A percentile compares a stretch with the other conserved stretches of the same genome.
phyloP scores from a whole-genome alignment of 1,139 yeast genomes.

The Protomyces macrosporus region DNA sequence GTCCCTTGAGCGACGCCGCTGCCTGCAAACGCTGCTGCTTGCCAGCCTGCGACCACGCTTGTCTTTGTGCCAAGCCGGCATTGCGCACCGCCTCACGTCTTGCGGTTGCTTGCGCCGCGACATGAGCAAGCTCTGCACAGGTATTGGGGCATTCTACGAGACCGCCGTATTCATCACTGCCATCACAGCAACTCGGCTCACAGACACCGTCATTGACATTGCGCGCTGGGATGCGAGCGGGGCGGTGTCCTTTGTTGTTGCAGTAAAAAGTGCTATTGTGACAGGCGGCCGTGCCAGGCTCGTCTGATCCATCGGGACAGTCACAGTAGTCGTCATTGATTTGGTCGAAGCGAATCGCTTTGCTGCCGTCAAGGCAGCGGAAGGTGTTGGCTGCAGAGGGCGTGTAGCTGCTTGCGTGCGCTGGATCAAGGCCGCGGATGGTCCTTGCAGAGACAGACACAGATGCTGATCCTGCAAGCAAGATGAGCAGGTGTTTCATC shows the following conservation, averaged over 20 bases:
- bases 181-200: conserved; percentile 90
- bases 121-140: conserved; percentile 51
- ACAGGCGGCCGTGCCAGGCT: conserved; percentile 93
- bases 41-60: conserved; percentile 9
- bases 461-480: not conserved
- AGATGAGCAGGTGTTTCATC: not conserved
- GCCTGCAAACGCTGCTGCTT: conserved; percentile 18
- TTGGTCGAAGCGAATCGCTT: conserved; percentile 20
- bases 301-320: conserved; percentile 97
- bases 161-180: conserved; percentile 68
- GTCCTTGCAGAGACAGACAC: not conserved
- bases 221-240: conserved; percentile 42
- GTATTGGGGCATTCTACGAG: conserved; percentile 50
- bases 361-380: conserved; percentile 25
- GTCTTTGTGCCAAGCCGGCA: conserved; percentile 1
- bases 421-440: conserved; percentile 7
- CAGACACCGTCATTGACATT: conserved; percentile 78
- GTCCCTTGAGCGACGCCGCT: conserved; percentile 1
- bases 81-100: conserved; percentile 11
- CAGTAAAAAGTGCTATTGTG: conserved; percentile 60
- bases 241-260: conserved; percentile 60
- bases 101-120: conserved; percentile 32
- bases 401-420: conserved; percentile 13
- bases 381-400: not conserved
- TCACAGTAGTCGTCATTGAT: conserved; percentile 73